Evolutionary conservation across 2,329 filamentous ascomycete genomes (phyloP).

Genomic region (Fusarium avenaceum): DNA sequence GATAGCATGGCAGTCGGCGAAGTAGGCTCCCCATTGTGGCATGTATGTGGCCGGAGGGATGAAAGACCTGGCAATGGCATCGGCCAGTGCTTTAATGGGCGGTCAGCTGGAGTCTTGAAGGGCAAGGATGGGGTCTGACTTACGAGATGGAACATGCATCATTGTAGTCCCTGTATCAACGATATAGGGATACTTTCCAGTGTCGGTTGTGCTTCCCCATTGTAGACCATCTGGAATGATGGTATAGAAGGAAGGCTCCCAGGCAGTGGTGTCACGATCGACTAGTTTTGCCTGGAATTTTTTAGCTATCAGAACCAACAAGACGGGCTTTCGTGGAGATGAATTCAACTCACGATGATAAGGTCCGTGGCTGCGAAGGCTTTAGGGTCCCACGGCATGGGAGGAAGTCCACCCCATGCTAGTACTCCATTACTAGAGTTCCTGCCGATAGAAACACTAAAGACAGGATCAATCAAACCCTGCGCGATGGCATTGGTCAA

Average conservation of each 20-base stretch:
- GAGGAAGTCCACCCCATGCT: conserved; percentile 62
- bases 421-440: conserved; percentile 62
- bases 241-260: conserved; percentile 66
- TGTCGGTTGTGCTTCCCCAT: conserved; percentile 59
- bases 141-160: conserved; percentile 64
- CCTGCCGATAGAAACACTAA: conserved; percentile 63
- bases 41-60: conserved; percentile 62
- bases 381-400: conserved; percentile 51
- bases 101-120: background rate
- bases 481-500: conserved; percentile 63
- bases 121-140: conserved; percentile 37
- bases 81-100: conserved; percentile 57
- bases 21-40: conserved; percentile 63
- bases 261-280: conserved; percentile 55
- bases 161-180: conserved; percentile 67
- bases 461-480: conserved; percentile 60
- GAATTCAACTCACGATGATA: conserved; percentile 58
- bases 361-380: conserved; percentile 57
- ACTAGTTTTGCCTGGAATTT: conserved; percentile 59
- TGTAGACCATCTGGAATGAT: conserved; percentile 64
- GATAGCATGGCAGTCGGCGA: conserved; percentile 62
- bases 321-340: background rate
- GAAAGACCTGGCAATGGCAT: conserved; percentile 63
- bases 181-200: conserved; percentile 62
- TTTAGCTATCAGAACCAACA: conserved; percentile 1